phyloP scores from a whole-genome alignment of 768 basidiomycete genomes.

The Leccinum uliginosum region DNA sequence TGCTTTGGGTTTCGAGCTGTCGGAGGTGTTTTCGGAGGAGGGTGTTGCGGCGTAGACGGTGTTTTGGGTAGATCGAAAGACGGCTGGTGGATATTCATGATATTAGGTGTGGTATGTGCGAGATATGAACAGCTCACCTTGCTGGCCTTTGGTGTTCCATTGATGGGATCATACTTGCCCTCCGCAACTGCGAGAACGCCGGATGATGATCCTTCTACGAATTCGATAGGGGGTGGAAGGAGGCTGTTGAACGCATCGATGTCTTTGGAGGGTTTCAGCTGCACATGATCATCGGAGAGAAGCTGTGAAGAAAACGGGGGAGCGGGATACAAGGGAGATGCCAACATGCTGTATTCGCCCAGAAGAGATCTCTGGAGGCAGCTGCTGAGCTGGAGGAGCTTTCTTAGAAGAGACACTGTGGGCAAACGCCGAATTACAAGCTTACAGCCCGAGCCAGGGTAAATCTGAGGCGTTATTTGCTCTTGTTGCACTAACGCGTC shows the following conservation, averaged over 20 bases:
- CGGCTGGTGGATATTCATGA: constrained; percentile 4
- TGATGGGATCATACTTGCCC: constrained; percentile 80
- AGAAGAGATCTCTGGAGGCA: constrained; percentile 1
- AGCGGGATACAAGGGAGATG: constrained; percentile 55
- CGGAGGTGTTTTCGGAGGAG: constrained; percentile 28
- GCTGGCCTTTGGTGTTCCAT: constrained; percentile 52
- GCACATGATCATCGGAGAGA: constrained; percentile 46
- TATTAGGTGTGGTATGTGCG: background rate
- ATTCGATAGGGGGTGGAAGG: constrained; percentile 79
- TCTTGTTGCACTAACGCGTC: constrained; percentile 20
- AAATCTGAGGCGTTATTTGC: constrained; percentile 24
- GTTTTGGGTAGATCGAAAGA: constrained; percentile 22
- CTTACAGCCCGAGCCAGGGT: background rate
- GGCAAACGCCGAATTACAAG: constrained; percentile 5
- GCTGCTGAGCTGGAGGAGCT: background rate
- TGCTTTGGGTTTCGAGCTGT: constrained; percentile 25
- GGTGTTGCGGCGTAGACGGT: constrained; percentile 23
- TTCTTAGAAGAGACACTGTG: constrained; percentile 14
- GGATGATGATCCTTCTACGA: constrained; percentile 79
- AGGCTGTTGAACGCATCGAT: constrained; percentile 72
- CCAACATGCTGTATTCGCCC: constrained; percentile 51
- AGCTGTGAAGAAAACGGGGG: constrained; percentile 49
- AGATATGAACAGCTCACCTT: constrained; percentile 38
- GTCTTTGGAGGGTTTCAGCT: constrained; percentile 66
- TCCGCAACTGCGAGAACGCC: constrained; percentile 67